A percentile compares a stretch with the other conserved stretches of the same genome.
These are phyloP conservation scores for Podospora conica DNA, from an alignment of 495 filamentous ascomycete species.

Conservation along the genomic window DNA sequence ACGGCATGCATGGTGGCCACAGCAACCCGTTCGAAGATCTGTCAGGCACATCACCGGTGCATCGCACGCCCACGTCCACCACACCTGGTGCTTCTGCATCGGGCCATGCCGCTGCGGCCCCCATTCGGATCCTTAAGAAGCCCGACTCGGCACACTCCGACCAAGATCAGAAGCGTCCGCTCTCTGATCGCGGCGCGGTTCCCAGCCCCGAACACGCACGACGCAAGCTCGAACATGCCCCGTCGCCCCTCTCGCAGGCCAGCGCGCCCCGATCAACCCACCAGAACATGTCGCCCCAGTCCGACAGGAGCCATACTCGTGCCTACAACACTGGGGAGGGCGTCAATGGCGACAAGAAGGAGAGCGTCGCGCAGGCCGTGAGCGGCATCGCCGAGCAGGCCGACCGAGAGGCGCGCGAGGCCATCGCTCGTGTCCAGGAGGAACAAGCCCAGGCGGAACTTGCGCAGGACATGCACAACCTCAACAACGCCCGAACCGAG, in stretches of 20 bases:
- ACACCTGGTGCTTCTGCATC: constrained; percentile 29
- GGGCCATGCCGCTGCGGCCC: constrained; percentile 21
- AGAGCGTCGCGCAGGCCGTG: constrained; percentile 67
- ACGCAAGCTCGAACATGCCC: constrained; percentile 37
- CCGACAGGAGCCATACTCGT: constrained; percentile 9
- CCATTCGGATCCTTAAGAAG: constrained; percentile 38
- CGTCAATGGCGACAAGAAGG: constrained; percentile 35
- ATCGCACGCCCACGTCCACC: constrained; percentile 38
- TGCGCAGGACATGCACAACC: constrained; percentile 38
- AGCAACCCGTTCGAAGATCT: constrained; percentile 31
- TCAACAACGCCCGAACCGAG: constrained; percentile 38
- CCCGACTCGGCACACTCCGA: constrained; percentile 23
- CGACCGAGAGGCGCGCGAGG: constrained; percentile 62
- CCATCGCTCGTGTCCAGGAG: constrained; percentile 51
- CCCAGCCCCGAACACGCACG: constrained; percentile 39
- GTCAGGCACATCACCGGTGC: constrained; percentile 29
- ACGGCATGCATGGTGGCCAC: constrained; percentile 21
- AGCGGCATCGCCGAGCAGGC: constrained; percentile 61
- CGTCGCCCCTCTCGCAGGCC: constrained; percentile 28
- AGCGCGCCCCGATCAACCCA: constrained; percentile 7
- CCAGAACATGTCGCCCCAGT: constrained; percentile 14
- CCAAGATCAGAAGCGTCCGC: constrained; percentile 33
- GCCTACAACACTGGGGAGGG: not conserved
- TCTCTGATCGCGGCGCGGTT: constrained; percentile 33
- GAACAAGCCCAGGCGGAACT: constrained; percentile 45